These are phyloP conservation scores for Ophiorrhiza pumila DNA, from an alignment of 257 asterid species.

Conservation along the genomic window DNA sequence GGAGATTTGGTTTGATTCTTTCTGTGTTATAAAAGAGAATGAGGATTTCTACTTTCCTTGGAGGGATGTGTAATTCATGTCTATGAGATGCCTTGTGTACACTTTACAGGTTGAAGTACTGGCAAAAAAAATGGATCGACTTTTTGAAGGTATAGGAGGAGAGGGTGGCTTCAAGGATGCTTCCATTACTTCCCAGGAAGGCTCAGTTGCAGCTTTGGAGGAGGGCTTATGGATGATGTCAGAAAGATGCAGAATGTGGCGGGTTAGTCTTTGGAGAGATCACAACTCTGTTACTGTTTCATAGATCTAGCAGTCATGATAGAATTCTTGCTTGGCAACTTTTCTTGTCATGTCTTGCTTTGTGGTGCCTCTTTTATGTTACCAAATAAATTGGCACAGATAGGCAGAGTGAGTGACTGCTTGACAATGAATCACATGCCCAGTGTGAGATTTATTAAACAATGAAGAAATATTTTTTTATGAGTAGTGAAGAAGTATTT, in stretches of 20 bases:
- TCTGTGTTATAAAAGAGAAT: neutral
- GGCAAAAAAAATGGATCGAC: conserved; percentile 63
- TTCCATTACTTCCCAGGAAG: conserved; percentile 54
- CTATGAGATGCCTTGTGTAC: conserved; percentile 7
- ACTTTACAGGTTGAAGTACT: conserved; percentile 76
- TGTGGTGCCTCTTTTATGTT: neutral
- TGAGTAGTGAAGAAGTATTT: neutral
- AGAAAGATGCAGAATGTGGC: conserved; percentile 60
- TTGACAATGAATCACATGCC: neutral
- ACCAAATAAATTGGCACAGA: neutral
- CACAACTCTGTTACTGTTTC: conserved; percentile 21
- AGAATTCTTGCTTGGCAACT: neutral
- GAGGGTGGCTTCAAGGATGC: conserved; percentile 79
- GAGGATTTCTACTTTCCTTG: neutral
- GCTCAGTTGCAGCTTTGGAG: conserved; percentile 59
- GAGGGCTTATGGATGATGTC: conserved; percentile 61
- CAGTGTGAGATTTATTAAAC: neutral
- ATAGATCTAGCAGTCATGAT: neutral
- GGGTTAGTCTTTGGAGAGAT: conserved; percentile 42
- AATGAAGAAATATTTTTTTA: neutral
- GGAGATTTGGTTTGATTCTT: neutral
- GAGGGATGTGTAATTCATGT: neutral
- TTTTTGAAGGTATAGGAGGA: conserved; percentile 73
- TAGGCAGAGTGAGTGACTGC: neutral
- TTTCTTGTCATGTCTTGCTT: conserved; percentile 1